These are phyloP conservation scores for Giardia duodenalis DNA, from an alignment of 208 protist genomes.

Conservation along the genomic window DNA sequence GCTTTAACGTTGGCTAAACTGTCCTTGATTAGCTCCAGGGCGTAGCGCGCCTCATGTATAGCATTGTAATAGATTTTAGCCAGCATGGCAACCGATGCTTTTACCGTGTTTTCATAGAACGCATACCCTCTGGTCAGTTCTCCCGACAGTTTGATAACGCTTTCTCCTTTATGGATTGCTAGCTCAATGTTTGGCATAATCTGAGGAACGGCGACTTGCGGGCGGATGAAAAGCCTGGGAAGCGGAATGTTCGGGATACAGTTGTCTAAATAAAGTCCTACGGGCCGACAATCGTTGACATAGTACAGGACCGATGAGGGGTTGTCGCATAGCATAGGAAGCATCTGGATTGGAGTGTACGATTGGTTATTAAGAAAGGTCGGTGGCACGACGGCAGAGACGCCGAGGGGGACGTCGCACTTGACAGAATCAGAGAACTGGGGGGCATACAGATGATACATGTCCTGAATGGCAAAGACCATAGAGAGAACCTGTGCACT, in stretches of 20 bases:
- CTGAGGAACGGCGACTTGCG: not conserved
- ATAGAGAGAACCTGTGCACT: not conserved
- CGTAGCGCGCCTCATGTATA: not conserved
- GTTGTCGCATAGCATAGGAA: not conserved
- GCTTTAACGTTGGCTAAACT: not conserved
- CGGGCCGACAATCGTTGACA: conserved; percentile 11
- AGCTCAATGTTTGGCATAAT: not conserved
- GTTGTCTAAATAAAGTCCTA: not conserved
- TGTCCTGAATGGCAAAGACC: not conserved
- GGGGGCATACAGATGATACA: not conserved
- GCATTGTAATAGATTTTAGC: not conserved
- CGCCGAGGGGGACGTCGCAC: not conserved
- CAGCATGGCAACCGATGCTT: not conserved
- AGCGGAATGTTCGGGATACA: not conserved
- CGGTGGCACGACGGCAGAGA: not conserved
- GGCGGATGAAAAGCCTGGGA: not conserved
- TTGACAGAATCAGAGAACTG: not conserved
- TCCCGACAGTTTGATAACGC: not conserved
- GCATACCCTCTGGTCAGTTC: not conserved
- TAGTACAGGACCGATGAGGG: not conserved
- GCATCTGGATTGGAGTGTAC: conserved; percentile 4
- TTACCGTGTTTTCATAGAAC: not conserved
- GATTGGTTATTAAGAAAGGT: not conserved
- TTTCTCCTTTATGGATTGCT: not conserved
- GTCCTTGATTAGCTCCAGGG: not conserved